These are phyloP conservation scores for Neurospora crassa DNA, from an alignment of 2,329 filamentous ascomycete genomes.

Conservation along the genomic window DNA sequence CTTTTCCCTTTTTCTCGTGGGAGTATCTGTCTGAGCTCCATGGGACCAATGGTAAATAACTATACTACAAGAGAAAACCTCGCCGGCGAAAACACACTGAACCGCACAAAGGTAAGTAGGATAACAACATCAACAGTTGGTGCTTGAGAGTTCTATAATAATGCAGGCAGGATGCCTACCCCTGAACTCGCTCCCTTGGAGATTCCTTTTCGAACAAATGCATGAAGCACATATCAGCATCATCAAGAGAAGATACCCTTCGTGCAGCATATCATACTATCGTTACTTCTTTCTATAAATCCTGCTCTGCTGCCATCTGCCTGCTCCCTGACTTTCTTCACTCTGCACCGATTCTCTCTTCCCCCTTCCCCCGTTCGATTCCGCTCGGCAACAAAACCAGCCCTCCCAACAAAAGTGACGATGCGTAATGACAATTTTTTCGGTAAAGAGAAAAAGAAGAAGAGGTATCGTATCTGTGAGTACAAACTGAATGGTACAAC, in stretches of 20 bases:
- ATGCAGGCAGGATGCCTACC: not conserved
- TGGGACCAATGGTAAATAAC: too few species aligned
- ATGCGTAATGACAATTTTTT: not conserved
- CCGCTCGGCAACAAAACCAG: not conserved
- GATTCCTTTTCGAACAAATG: not conserved
- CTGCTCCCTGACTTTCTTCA: not conserved
- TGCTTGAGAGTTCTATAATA: not conserved
- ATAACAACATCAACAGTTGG: not conserved
- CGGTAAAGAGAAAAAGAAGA: not conserved
- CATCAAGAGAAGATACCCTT: not conserved
- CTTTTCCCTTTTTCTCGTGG: too few species aligned
- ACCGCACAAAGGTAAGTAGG: not conserved
- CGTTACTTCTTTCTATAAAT: not conserved
- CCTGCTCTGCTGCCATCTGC: not conserved
- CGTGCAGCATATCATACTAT: not conserved
- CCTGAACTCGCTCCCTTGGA: not conserved
- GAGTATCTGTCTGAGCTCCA: too few species aligned
- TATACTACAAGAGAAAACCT: too few species aligned
- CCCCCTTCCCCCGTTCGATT: not conserved
- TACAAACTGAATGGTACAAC: not conserved
- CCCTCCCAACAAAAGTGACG: not conserved
- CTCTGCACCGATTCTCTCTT: not conserved
- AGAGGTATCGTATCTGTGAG: not conserved
- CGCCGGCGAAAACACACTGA: too few species aligned
- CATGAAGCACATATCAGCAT: not conserved